Conservation (phyloP, 257 asterid genomes). For the Rehmannia glutinosa region DNA sequence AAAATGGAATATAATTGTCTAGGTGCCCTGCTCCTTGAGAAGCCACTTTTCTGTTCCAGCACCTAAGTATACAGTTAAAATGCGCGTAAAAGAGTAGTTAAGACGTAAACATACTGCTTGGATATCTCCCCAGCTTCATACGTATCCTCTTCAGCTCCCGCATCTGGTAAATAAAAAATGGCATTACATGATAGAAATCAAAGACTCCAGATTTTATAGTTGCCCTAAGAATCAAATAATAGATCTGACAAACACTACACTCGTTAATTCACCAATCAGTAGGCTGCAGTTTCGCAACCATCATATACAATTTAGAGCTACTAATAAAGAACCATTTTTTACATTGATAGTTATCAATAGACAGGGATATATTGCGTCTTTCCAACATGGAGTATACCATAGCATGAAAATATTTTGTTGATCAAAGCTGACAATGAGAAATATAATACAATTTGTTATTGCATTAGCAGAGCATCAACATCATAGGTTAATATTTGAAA, state of each 20-base stretch:
- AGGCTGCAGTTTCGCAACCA: no score
- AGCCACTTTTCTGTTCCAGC: neutral
- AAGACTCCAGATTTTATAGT: no score
- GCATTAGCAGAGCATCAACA: neutral
- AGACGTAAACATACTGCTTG: constrained; percentile 42
- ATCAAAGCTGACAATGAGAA: neutral
- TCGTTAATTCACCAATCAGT: neutral
- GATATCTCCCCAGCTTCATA: constrained; percentile 55
- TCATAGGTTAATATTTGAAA: neutral
- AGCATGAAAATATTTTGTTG: neutral
- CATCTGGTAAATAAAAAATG: constrained; percentile 34
- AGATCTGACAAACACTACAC: neutral
- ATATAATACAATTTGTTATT: neutral
- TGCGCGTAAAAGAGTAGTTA: neutral
- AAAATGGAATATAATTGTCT: no score
- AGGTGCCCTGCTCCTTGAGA: neutral
- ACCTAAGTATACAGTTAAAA: neutral
- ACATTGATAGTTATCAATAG: no score
- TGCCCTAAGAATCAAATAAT: no score
- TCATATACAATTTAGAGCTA: constrained; percentile 5
- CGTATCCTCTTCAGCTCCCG: constrained; percentile 38
- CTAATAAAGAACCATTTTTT: neutral
- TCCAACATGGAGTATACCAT: no score
- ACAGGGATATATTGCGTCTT: no score
- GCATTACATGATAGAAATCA: no score